phyloP scores from a whole-genome alignment of 2,329 filamentous ascomycete genomes.

The Ophiostoma sp. region DNA sequence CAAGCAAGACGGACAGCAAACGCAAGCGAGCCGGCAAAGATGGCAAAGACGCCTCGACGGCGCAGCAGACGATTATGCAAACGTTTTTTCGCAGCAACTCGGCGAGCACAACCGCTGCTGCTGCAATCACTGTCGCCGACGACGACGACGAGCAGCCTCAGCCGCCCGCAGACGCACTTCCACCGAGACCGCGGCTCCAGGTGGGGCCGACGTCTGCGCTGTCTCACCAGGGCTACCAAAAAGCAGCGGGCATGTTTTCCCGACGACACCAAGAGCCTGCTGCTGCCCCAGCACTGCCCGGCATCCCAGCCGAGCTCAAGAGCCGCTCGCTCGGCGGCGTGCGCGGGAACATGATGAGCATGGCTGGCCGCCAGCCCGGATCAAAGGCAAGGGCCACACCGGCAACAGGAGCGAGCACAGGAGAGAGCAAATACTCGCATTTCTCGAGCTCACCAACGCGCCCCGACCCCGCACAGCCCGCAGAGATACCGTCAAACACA shows the following conservation, averaged over 20 bases:
- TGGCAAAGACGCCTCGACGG: constrained; percentile 13
- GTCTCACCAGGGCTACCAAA: background rate
- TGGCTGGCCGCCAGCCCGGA: background rate
- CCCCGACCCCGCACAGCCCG: background rate
- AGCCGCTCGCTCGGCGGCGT: constrained; percentile 41
- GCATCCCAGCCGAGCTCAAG: constrained; percentile 35
- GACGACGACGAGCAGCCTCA: background rate
- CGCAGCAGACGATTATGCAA: constrained; percentile 20
- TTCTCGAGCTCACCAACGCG: constrained; percentile 53
- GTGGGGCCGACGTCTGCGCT: background rate
- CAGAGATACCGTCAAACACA: background rate
- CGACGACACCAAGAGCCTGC: background rate
- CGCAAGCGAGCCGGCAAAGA: background rate
- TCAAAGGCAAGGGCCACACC: background rate
- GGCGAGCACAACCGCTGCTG: background rate
- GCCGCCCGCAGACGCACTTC: no score
- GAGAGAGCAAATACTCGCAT: constrained; percentile 43
- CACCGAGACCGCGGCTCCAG: background rate
- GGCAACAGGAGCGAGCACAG: constrained; percentile 6
- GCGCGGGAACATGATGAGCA: constrained; percentile 31
- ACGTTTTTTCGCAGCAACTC: constrained; percentile 21
- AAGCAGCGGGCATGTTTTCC: constrained; percentile 20
- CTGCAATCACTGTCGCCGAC: background rate
- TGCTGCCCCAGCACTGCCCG: constrained; percentile 11
- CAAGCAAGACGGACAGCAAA: constrained; percentile 31